These are phyloP conservation scores for Hypoxylon fuscum DNA, from an alignment of 495 filamentous ascomycete species.

Conservation along the genomic window DNA sequence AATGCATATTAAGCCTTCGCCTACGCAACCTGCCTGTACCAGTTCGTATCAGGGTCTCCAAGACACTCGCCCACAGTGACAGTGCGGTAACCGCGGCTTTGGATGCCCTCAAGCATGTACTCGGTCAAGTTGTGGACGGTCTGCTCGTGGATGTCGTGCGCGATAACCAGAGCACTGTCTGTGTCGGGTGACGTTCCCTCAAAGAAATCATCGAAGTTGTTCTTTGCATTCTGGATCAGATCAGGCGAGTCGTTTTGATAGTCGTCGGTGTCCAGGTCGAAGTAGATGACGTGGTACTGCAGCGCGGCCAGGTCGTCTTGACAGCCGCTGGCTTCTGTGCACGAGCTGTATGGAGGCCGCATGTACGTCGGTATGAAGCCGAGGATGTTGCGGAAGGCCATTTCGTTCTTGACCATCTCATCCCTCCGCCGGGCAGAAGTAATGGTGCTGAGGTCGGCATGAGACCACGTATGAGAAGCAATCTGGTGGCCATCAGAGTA, in stretches of 20 bases:
- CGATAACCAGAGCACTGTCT: slow-evolving; percentile 51
- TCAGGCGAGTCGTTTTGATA: slow-evolving; percentile 65
- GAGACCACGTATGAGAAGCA: slow-evolving; percentile 79
- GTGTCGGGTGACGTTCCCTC: slow-evolving; percentile 24
- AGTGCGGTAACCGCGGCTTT: slow-evolving; percentile 58
- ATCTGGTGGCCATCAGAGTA: slow-evolving; percentile 71
- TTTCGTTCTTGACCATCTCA: slow-evolving; percentile 75
- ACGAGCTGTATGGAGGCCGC: slow-evolving; percentile 75
- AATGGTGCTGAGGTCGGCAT: slow-evolving; percentile 68
- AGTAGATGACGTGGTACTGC: slow-evolving; percentile 71
- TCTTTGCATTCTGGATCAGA: slow-evolving; percentile 68
- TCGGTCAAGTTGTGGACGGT: slow-evolving; percentile 72
- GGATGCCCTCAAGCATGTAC: slow-evolving; percentile 67
- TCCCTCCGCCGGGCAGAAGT: slow-evolving; percentile 55
- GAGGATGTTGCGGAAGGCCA: slow-evolving; percentile 73
- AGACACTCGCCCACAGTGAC: slow-evolving; percentile 56
- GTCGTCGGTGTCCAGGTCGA: slow-evolving; percentile 74
- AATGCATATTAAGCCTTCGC: too few relatives aligned
- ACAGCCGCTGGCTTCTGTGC: slow-evolving; percentile 57
- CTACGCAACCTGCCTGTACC: slow-evolving; percentile 49
- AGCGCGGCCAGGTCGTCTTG: slow-evolving; percentile 59
- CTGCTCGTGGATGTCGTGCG: slow-evolving; percentile 73
- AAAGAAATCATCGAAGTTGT: slow-evolving; percentile 61
- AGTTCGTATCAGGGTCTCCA: slow-evolving; percentile 48
- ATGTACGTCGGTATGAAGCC: slow-evolving; percentile 79